A percentile compares a stretch with the other conserved stretches of the same genome.
Evolutionary conservation across 495 filamentous ascomycete species (phyloP).

Genomic region (Tricharina praecox): DNA sequence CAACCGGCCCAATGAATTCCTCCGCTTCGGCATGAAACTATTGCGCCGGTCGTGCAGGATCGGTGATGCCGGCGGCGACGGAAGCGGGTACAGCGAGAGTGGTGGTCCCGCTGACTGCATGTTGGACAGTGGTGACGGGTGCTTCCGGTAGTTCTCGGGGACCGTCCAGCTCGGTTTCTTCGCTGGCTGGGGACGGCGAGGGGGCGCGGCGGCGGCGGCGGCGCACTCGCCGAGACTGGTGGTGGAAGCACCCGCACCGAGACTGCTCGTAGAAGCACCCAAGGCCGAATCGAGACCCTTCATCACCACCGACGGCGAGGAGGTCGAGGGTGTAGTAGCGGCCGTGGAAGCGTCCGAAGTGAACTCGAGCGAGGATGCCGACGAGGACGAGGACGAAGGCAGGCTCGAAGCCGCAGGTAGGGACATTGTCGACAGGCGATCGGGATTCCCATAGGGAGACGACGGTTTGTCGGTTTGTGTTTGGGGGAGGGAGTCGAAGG

Average conservation of each 20-base stretch:
- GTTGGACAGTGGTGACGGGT: constrained; percentile 21
- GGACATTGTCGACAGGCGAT: constrained; percentile 14
- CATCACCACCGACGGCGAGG: constrained; percentile 21
- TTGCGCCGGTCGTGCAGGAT: constrained; percentile 8
- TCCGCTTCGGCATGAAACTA: constrained; percentile 8
- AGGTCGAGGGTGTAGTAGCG: constrained; percentile 20
- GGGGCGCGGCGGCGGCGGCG: not conserved
- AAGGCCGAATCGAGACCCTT: constrained; percentile 13
- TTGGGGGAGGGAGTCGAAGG: not conserved
- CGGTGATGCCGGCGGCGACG: constrained; percentile 7
- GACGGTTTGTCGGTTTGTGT: not conserved
- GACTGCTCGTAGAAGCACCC: not conserved
- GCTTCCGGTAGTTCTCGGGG: constrained; percentile 17
- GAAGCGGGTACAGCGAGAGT: constrained; percentile 3
- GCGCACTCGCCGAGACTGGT: not conserved
- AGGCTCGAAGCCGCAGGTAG: constrained; percentile 19
- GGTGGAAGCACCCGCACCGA: not conserved
- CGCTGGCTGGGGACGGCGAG: not conserved
- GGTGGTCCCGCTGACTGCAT: constrained; percentile 20
- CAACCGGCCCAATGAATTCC: constrained; percentile 12
- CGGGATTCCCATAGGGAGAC: not conserved
- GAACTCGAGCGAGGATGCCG: constrained; percentile 20
- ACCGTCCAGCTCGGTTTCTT: constrained; percentile 11
- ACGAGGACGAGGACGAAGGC: constrained; percentile 18
- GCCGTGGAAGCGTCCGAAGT: constrained; percentile 17